phyloP scores from a whole-genome alignment of 2,329 filamentous ascomycete species.

The Rhytidhysteron rufulum region DNA sequence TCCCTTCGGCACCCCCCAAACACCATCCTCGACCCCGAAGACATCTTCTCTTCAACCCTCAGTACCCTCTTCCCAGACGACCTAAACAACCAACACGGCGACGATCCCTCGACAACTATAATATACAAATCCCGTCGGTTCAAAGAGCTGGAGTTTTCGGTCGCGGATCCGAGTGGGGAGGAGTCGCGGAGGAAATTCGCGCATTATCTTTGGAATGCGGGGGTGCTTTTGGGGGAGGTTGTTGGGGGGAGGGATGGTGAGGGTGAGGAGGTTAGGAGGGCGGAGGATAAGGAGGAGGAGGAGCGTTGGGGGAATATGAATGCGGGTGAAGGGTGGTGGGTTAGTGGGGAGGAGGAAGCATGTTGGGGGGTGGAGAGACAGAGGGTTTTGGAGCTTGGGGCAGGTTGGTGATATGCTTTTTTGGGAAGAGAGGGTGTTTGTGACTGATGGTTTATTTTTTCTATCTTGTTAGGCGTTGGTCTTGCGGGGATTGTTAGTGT shows the following conservation, averaged over 20 bases:
- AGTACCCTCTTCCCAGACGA: constrained; percentile 67
- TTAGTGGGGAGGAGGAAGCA: constrained; percentile 24
- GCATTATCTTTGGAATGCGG: constrained; percentile 71
- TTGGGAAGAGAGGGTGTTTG: background rate
- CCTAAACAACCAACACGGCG: constrained; percentile 63
- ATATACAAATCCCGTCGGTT: constrained; percentile 50
- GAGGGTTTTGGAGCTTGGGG: constrained; percentile 61
- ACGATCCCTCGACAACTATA: constrained; percentile 52
- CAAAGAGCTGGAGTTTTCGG: constrained; percentile 35
- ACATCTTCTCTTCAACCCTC: constrained; percentile 57
- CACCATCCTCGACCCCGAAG: constrained; percentile 48
- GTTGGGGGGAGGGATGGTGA: constrained; percentile 26
- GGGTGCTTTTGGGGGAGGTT: constrained; percentile 44
- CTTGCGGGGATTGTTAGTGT: constrained; percentile 45
- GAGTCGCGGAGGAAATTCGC: constrained; percentile 60
- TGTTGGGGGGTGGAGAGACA: constrained; percentile 48
- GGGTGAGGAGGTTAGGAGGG: constrained; percentile 18
- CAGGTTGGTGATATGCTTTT: constrained; percentile 51
- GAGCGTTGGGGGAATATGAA: constrained; percentile 11
- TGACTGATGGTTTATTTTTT: background rate
- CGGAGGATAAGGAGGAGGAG: constrained; percentile 17
- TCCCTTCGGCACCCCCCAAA: constrained; percentile 20
- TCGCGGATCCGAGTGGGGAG: constrained; percentile 48
- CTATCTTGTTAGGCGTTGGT: constrained; percentile 39
- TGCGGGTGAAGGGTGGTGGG: constrained; percentile 28